Conservation (phyloP, 176 grass and related monocot species). For the Triticum timopheevii region DNA sequence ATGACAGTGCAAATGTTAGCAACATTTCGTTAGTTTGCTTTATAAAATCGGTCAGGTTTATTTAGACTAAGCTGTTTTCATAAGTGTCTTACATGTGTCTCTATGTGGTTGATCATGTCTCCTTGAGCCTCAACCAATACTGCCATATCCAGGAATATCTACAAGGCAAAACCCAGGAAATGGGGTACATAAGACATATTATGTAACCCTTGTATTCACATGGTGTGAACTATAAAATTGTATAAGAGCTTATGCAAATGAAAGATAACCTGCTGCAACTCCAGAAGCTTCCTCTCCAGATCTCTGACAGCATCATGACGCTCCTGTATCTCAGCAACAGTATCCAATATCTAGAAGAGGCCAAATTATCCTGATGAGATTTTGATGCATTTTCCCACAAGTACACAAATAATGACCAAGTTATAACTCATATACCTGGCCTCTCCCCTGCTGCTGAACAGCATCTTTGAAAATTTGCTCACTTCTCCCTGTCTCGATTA, state of each 20-base stretch:
- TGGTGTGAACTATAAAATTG: not conserved
- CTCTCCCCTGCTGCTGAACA: slow-evolving; percentile 55
- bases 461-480: slow-evolving; percentile 95
- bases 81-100: slow-evolving; percentile 70
- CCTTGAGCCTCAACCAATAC: slow-evolving; percentile 95
- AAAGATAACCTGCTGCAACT: slow-evolving; percentile 80
- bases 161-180: slow-evolving; percentile 32
- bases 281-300: slow-evolving; percentile 93
- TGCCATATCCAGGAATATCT: slow-evolving; percentile 99
- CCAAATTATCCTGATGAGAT: not conserved
- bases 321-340: slow-evolving; percentile 94
- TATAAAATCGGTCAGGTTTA: not conserved
- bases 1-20: not conserved
- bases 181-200: not conserved
- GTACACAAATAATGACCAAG: not conserved
- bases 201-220: not conserved
- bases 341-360: slow-evolving; percentile 71
- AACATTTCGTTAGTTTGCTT: slow-evolving; percentile 23
- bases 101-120: slow-evolving; percentile 96
- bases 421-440: not conserved
- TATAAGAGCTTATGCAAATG: not conserved
- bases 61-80: not conserved
- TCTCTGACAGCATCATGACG: slow-evolving; percentile 85
- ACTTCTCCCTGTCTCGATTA: slow-evolving; percentile 90
- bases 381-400: not conserved